phyloP scores from a whole-genome alignment of 2,329 filamentous ascomycete species.

The Cladosporium sp. region DNA sequence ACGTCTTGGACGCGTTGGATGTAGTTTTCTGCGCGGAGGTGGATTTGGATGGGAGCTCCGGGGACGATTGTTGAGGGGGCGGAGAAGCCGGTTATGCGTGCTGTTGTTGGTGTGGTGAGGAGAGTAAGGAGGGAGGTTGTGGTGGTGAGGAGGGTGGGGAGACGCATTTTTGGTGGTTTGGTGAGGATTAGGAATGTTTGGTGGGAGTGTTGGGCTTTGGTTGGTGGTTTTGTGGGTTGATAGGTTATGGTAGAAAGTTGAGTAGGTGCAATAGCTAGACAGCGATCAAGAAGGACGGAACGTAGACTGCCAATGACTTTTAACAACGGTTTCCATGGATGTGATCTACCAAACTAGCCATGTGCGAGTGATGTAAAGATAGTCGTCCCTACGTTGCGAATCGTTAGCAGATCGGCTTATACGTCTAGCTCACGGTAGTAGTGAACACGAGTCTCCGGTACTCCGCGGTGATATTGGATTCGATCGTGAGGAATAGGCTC shows the following conservation, averaged over 20 bases:
- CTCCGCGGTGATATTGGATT: slow-evolving; percentile 1
- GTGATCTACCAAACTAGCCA: not conserved
- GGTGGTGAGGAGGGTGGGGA: not conserved
- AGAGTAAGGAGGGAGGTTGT: slow-evolving; percentile 20
- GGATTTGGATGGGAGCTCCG: slow-evolving; percentile 40
- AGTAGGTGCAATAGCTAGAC: not conserved
- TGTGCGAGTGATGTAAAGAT: slow-evolving; percentile 15
- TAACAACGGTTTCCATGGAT: not conserved
- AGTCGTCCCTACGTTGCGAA: not conserved
- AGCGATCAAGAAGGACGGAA: not conserved
- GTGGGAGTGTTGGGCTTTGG: not conserved
- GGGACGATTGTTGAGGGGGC: slow-evolving; percentile 45
- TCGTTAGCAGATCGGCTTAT: slow-evolving; percentile 8
- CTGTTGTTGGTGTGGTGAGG: slow-evolving; percentile 31
- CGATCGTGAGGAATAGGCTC: slow-evolving; percentile 6
- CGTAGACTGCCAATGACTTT: not conserved
- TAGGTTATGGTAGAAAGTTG: not conserved
- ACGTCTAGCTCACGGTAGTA: not conserved
- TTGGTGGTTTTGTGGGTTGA: not conserved
- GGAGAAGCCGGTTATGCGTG: slow-evolving; percentile 47
- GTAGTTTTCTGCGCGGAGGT: slow-evolving; percentile 45
- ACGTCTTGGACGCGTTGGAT: slow-evolving; percentile 49
- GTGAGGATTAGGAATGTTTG: no score
- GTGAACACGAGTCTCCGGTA: not conserved
- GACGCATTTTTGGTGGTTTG: slow-evolving; percentile 2